Evolutionary conservation across 495 filamentous ascomycete genomes (phyloP), one percentile per base, ranked within the genome.

Genomic region (Cercophora samala): DNA sequence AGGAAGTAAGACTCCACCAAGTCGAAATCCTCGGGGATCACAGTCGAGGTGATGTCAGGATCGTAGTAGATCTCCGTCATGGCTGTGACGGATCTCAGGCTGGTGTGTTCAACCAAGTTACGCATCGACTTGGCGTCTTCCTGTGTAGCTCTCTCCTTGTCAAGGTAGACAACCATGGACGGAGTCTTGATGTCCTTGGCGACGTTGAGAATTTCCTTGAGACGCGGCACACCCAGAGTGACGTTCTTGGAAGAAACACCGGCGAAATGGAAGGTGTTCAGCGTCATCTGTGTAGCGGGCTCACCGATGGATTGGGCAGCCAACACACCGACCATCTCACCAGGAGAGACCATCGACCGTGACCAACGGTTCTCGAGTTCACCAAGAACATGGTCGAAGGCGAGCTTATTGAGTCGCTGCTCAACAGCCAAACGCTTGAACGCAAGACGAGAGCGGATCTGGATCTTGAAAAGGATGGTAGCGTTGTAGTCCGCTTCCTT

Each of bases 231-330:
- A 91, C 95, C 95, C 63, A 98, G 90, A 23, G 95, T 99, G 60
- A 98, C 93, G 84, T 98, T 99, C 88, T 99, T 99, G 23, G 95
- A 97, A 1, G 96, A 96, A 55, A 99, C 93, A 96, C 95, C 95
- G 78, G 95, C 93, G 80, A 99, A 98, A 85, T 99, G 95, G 89
- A 99, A 99, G 26, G 95, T 99, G 79, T 99, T 99, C 59, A 99
- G 79, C 0, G 95, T 99, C 95, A 99, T 99, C 81, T 99, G 95
- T 1, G 95, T 99, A 56, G 95, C 95, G 21, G 95, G 95, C 77
- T 99, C 95, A 82, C 95, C 95, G 77, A 99, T 98, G 25, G 93
- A 97, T 79, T 99, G 95, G 13, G 95, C 95, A 64, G 95, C 95
- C 73, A 99, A 85, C 37, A 98, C 96, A 76, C 95, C 95, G 64